Evolutionary conservation across 1,284 basidiomycete genomes (phyloP), one percentile per base, ranked within the genome.

Genomic region (Rhodotorula sp.): DNA sequence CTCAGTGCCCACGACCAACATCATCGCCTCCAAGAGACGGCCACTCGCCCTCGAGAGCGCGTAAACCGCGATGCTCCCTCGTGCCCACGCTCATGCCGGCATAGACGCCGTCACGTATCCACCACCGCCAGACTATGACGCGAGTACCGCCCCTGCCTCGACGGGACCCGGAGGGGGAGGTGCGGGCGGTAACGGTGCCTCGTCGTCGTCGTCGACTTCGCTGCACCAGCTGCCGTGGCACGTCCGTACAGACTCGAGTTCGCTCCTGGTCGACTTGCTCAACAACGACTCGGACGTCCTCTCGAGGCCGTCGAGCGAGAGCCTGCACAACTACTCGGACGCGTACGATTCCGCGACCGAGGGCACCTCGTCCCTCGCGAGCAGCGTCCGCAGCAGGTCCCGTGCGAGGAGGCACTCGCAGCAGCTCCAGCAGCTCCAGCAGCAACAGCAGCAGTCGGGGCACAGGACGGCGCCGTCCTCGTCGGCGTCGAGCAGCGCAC

Each of bases 331-430:
- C 23, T 69, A 57, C 46, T 75, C 74, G 14, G 74, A 76, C 52
- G 62, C 67, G 29, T 76, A 76, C 64, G 74, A 76, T 49, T 76
- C 74, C 54, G 67, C 69, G 4, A 43, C 31, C 18, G 74, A 76
- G 20, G 60, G 67, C 10, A 34, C 61, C 8, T 57, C 52, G 26
- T 39, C 29, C 52, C 65, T 67, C 60, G 65, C 65, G 10, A 48
- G 52, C 23, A 57, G 51, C 21, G 29, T 64, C 48, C n/a, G 62
- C 31, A 68, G 62, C 43, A 61, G 67, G 15, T 20, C 52, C 8
- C 58, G 18, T 43, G 58, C 43, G 14, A 43, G 31, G 23, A 26
- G 31, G 14, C 48, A 21, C 49, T n/a, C 31, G 49, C 31, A 29
- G 21, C 61, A 51, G 14, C 5, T 23, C 5, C 48, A 49, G 18